phyloP scores from a whole-genome alignment of 495 filamentous ascomycete genomes.

The Aspergillus incahuasiensis region DNA sequence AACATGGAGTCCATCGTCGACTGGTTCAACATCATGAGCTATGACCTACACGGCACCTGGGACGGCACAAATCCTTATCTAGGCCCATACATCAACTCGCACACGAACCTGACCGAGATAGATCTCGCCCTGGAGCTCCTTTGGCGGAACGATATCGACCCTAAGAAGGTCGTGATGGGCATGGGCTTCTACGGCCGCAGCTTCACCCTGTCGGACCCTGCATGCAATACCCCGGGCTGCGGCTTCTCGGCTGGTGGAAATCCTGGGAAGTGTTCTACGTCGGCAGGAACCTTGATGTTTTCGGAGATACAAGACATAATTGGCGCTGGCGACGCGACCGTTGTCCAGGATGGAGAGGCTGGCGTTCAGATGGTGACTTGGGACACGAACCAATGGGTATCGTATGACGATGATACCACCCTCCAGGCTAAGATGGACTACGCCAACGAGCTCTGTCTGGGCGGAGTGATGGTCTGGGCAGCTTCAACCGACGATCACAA shows the following conservation, averaged over 20 bases:
- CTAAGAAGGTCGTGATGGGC: conserved; percentile 35
- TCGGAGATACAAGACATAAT: not conserved
- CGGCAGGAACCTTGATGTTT: not conserved
- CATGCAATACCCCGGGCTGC: not conserved
- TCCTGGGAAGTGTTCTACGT: not conserved
- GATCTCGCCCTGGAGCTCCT: conserved; percentile 28
- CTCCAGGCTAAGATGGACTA: not conserved
- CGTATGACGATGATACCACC: not conserved
- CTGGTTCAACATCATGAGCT: conserved; percentile 46
- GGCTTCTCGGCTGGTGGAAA: not conserved
- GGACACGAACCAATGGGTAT: conserved; percentile 1
- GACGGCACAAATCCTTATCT: conserved; percentile 17
- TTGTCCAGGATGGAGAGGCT: not conserved
- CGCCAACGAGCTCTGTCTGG: conserved; percentile 1
- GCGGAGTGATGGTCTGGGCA: conserved; percentile 4
- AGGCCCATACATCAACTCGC: conserved; percentile 20
- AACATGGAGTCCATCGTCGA: conserved; percentile 24
- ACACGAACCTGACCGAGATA: conserved; percentile 34
- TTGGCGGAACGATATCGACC: conserved; percentile 33
- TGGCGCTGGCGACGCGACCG: not conserved
- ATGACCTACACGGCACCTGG: conserved; percentile 43
- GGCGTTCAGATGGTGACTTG: not conserved
- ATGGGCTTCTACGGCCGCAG: conserved; percentile 37
- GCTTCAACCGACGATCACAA: not conserved
- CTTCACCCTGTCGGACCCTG: conserved; percentile 24